These are phyloP conservation scores for Tetragonia tetragonoides DNA, from an alignment of 148 eudicot species.

Conservation along the genomic window DNA sequence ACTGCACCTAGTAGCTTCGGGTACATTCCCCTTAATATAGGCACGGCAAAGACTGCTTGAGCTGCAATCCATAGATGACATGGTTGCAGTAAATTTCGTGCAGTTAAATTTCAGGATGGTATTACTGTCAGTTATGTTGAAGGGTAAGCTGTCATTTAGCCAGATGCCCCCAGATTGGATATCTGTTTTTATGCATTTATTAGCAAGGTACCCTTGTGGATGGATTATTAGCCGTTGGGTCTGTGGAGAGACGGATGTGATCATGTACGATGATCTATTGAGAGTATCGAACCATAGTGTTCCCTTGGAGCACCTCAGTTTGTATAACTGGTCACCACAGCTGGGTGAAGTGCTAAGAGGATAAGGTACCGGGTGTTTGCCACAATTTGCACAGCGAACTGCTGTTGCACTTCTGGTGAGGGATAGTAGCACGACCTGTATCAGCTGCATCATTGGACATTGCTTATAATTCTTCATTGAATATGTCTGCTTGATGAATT, in stretches of 20 bases:
- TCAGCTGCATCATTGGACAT: not conserved
- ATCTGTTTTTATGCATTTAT: constrained; percentile 14
- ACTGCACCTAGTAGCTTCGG: constrained; percentile 23
- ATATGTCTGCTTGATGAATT: not conserved
- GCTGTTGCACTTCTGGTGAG: not conserved
- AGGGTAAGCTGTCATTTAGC: constrained; percentile 36
- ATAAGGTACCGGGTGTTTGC: constrained; percentile 44
- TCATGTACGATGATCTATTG: constrained; percentile 34
- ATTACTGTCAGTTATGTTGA: constrained; percentile 44
- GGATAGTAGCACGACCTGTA: constrained; percentile 14
- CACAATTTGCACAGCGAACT: constrained; percentile 37
- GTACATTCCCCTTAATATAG: constrained; percentile 24
- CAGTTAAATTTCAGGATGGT: constrained; percentile 44
- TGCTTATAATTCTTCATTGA: not conserved
- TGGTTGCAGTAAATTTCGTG: constrained; percentile 22
- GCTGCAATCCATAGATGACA: constrained; percentile 49
- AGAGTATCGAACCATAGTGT: constrained; percentile 41
- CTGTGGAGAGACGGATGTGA: constrained; percentile 36
- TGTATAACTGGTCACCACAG: constrained; percentile 54
- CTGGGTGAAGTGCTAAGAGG: constrained; percentile 43
- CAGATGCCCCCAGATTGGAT: constrained; percentile 23
- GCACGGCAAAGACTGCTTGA: constrained; percentile 31
- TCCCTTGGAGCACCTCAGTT: constrained; percentile 38
- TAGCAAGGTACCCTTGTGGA: constrained; percentile 3
- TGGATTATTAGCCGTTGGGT: constrained; percentile 11